Percentiles rank a stretch among this genome's conserved stretches.
Evolutionary conservation across 257 asterid species (phyloP).

Genomic region (Salvia miltiorrhiza): DNA sequence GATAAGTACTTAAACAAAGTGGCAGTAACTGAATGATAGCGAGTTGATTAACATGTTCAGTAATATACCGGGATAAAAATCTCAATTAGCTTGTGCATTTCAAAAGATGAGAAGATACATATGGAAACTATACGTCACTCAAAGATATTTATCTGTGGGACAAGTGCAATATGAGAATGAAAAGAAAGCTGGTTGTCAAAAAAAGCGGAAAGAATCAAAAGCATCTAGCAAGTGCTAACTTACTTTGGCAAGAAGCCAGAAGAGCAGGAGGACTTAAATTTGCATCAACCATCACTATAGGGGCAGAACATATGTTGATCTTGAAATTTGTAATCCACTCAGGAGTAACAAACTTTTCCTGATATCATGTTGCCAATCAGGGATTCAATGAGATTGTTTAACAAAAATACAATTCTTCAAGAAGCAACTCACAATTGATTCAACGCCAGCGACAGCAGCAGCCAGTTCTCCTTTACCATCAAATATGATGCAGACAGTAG

Average conservation of each 20-base stretch:
- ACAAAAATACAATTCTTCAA: conserved; percentile 6
- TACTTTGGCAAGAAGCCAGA: conserved; percentile 68
- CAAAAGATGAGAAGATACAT: background rate
- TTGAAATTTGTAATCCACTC: conserved; percentile 71
- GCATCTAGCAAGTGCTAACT: conserved; percentile 6
- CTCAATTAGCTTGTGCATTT: background rate
- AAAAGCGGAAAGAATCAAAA: background rate
- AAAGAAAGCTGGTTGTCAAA: background rate
- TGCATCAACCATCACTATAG: conserved; percentile 84
- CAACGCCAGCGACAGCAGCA: conserved; percentile 86
- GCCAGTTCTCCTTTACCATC: conserved; percentile 87
- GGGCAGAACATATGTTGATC: conserved; percentile 51
- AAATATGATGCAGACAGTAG: conserved; percentile 69
- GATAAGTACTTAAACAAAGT: conserved; percentile 15
- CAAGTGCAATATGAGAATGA: background rate
- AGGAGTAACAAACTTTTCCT: conserved; percentile 85
- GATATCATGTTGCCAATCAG: conserved; percentile 28
- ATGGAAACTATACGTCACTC: background rate
- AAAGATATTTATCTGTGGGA: background rate
- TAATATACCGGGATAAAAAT: background rate
- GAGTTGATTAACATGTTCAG: background rate
- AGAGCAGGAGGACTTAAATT: conserved; percentile 69
- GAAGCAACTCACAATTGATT: conserved; percentile 59
- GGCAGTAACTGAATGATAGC: background rate
- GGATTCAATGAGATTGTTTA: background rate